Base-by-base conservation (phyloP, 306 rosid genomes). In the Casuarina cunninghamiana region DNA sequence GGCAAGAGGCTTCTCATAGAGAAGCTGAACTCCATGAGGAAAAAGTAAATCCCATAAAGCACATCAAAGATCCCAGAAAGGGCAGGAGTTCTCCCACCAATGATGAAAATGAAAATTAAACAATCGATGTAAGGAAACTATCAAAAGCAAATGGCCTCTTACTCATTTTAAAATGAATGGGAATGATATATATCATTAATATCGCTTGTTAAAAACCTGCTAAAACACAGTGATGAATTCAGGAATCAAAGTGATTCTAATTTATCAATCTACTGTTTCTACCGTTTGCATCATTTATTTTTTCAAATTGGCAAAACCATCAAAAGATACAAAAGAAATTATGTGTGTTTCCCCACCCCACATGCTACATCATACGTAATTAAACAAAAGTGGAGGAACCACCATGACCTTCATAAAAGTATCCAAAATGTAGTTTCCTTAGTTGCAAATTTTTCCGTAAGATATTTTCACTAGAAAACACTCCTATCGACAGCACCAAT, bases 261-360 rank as follows among this genome's bases (percentile, higher is more conserved):
- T 63, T 63, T 11, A 63, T 8, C 44, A 63, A 6, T 38, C 0
- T 13, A 38, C 5, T 63, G 3, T 12, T 13, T 63, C 26, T 63
- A 63, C 42, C 13, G 19, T 63, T 63, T 63, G 46, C 37, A 44
- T 2, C 69, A 63, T 37, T 63, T 63, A 15, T 6, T 63, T 13
- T 38, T 15, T 37, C 44, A 3, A 26, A 26, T 39, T 63, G 46
- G 45, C 45, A 16, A 38, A 3, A 38, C 44, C 69, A 63, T 63
- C 69, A 63, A 8, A 58, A 58, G 38, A 58, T 19, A 58, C 65
- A 58, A 10, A 58, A 58, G 65, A 58, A 58, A 58, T 58, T 15
- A 58, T 26, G 1, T 3, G 6, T 16, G 3, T 61, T 35, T 61
- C 0, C 12, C 12, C 10, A 61, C 67, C 42, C 42, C 16, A 5